A percentile compares a stretch with the other conserved stretches of the same genome.
Conservation (phyloP, 2,329 filamentous ascomycete species). For the Clonostachys byssicola region DNA sequence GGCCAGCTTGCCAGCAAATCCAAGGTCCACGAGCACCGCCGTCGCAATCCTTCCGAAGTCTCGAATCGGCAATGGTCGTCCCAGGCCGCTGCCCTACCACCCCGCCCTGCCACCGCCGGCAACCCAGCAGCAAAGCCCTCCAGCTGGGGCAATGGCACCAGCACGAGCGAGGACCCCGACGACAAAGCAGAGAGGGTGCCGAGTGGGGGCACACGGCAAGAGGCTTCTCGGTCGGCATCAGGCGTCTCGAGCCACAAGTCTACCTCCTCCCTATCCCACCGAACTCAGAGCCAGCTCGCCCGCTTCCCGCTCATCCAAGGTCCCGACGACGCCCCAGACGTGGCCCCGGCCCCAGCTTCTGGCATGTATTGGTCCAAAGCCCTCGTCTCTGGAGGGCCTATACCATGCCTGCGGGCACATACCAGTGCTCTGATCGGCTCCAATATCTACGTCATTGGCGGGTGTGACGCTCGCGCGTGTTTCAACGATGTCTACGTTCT, state of each 20-base stretch:
- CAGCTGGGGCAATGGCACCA: neutral
- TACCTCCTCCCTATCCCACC: conserved; percentile 14
- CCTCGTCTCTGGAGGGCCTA: conserved; percentile 57
- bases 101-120: neutral
- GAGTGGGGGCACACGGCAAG: conserved; percentile 23
- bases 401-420: conserved; percentile 60
- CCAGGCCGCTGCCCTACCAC: neutral
- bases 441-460: conserved; percentile 65
- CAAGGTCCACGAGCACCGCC: conserved; percentile 38
- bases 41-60: conserved; percentile 11
- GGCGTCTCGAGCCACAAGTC: conserved; percentile 34
- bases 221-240: conserved; percentile 48
- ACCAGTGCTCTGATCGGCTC: conserved; percentile 63
- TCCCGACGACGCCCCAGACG: conserved; percentile 51
- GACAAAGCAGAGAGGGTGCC: neutral
- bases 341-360: conserved; percentile 58
- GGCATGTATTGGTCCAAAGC: conserved; percentile 72
- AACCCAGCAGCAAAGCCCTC: neutral
- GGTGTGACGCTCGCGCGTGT: conserved; percentile 62
- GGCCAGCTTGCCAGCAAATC: conserved; percentile 54
- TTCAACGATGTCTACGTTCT: conserved; percentile 68
- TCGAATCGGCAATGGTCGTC: no score
- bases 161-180: neutral
- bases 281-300: conserved; percentile 30
- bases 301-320: conserved; percentile 55